Evolutionary conservation across 2,329 filamentous ascomycete genomes (phyloP).

Genomic region (Apiospora malaysiana): DNA sequence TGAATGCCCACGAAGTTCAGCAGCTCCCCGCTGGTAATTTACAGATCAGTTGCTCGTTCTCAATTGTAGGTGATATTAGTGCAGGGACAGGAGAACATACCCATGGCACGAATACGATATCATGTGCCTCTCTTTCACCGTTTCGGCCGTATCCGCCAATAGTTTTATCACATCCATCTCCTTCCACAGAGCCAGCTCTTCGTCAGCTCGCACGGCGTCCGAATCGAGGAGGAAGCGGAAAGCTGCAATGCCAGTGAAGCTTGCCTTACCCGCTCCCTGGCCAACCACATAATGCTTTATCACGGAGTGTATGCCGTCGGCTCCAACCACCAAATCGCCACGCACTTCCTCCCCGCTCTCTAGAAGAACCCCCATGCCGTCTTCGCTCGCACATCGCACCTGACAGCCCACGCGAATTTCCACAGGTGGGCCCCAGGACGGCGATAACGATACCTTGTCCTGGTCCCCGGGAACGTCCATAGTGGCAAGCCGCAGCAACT

Average conservation of each 20-base stretch:
- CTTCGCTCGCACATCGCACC: neutral
- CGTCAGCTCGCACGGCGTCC: neutral
- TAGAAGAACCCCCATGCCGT: slow-evolving; percentile 26
- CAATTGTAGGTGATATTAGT: too few species aligned
- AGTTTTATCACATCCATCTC: too few species aligned
- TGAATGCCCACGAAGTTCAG: too few species aligned
- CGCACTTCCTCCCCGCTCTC: slow-evolving; percentile 44
- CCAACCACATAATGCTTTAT: slow-evolving; percentile 41
- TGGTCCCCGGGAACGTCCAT: neutral
- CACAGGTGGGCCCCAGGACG: neutral
- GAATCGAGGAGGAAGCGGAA: neutral
- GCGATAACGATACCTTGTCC: neutral
- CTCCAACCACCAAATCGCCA: slow-evolving; percentile 58
- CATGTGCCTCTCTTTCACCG: too few species aligned
- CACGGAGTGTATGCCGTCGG: slow-evolving; percentile 60
- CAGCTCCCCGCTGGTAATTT: too few species aligned
- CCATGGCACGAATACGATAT: too few species aligned
- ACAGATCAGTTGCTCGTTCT: too few species aligned
- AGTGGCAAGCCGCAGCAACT: neutral
- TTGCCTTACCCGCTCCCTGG: neutral
- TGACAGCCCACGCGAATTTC: neutral
- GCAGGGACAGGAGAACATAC: too few species aligned
- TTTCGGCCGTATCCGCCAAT: too few species aligned
- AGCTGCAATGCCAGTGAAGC: neutral
- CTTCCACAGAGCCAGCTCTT: slow-evolving; percentile 36